Conservation (phyloP, 2,329 filamentous ascomycete species). For the Pyrenophora tritici-repentis region DNA sequence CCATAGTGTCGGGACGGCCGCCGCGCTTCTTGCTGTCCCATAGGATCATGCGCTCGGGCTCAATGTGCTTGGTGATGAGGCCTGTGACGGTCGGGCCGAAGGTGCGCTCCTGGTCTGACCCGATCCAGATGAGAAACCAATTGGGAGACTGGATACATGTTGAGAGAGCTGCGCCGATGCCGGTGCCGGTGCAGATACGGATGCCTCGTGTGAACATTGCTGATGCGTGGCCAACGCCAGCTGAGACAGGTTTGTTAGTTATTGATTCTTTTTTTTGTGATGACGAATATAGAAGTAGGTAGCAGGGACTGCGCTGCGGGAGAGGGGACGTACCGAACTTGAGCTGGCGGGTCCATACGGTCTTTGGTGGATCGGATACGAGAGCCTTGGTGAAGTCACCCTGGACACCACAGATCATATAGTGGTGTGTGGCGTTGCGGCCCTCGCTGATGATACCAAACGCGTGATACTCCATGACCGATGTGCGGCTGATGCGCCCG, state of each 20-base stretch:
- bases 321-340: conserved; percentile 40
- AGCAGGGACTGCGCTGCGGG: too few species aligned
- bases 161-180: conserved; percentile 43
- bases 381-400: conserved; percentile 44
- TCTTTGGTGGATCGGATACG: conserved; percentile 40
- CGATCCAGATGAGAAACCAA: conserved; percentile 47
- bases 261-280: too few species aligned
- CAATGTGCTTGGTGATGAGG: conserved; percentile 40
- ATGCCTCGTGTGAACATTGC: conserved; percentile 46
- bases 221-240: conserved; percentile 42
- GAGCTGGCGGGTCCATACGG: conserved; percentile 42
- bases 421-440: conserved; percentile 35
- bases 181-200: conserved; percentile 44
- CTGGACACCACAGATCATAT: conserved; percentile 47
- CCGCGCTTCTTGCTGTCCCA: conserved; percentile 46
- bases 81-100: conserved; percentile 43
- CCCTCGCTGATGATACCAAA: conserved; percentile 46
- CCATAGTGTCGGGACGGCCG: conserved; percentile 40
- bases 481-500: conserved; percentile 43
- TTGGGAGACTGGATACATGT: conserved; percentile 44
- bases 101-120: conserved; percentile 43
- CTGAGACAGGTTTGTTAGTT: conserved; percentile 25
- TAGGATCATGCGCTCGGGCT: conserved; percentile 45
- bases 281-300: too few species aligned
- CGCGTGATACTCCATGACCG: conserved; percentile 46